Percentiles rank a stretch among this genome's conserved stretches.
phyloP scores from a whole-genome alignment of 2,329 filamentous ascomycete genomes.

The Colletotrichum musicola region DNA sequence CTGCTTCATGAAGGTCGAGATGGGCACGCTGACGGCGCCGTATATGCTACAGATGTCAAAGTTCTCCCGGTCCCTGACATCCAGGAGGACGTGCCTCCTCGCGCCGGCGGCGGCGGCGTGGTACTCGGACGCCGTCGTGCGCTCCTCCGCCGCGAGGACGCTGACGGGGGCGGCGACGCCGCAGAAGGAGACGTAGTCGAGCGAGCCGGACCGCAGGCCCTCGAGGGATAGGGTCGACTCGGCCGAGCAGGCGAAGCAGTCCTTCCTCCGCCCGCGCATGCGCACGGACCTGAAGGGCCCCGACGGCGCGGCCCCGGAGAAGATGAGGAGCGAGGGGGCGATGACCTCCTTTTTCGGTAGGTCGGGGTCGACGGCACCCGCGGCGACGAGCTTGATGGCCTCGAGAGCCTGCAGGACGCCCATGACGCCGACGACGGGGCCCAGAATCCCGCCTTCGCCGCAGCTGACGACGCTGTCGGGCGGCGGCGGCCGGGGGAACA shows the following conservation, averaged over 20 bases:
- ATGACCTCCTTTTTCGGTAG: conserved; percentile 24
- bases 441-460: conserved; percentile 92
- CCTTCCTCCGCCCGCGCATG: conserved; percentile 75
- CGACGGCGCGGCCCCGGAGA: conserved; percentile 57
- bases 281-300: conserved; percentile 78
- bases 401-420: conserved; percentile 92
- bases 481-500: conserved; percentile 90
- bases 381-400: conserved; percentile 83
- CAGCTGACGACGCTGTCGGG: conserved; percentile 86
- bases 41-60: conserved; percentile 83
- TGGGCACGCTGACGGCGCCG: conserved; percentile 79
- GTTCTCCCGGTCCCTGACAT: conserved; percentile 87
- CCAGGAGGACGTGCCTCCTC: conserved; percentile 73
- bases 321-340: conserved; percentile 56
- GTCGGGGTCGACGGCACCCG: conserved; percentile 47
- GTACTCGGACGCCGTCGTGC: conserved; percentile 76
- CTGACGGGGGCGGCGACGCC: conserved; percentile 69
- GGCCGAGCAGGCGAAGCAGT: conserved; percentile 83
- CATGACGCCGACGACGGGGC: conserved; percentile 93
- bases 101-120: conserved; percentile 45
- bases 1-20: conserved; percentile 68
- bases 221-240: conserved; percentile 72
- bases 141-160: conserved; percentile 72
- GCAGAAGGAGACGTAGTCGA: conserved; percentile 91
- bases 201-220: conserved; percentile 71